Evolutionary conservation across 768 basidiomycete species (phyloP).

Genomic region (Clavulina sp.): DNA sequence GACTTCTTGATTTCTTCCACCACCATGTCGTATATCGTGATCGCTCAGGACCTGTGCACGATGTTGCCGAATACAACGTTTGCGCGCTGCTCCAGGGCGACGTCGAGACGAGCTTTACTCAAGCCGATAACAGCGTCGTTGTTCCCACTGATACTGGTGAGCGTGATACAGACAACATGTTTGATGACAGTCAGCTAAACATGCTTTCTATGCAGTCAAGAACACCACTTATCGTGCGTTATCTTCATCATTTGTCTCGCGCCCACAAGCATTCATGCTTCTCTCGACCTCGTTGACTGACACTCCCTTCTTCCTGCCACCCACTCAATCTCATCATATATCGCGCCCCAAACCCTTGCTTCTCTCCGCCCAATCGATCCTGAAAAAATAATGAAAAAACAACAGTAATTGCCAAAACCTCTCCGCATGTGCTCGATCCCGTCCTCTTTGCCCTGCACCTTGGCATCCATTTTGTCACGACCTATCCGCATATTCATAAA

Average conservation of each 20-base stretch:
- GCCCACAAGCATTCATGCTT: background rate
- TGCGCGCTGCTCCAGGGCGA: slow-evolving; percentile 66
- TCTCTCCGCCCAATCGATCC: background rate
- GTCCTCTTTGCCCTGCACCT: slow-evolving; percentile 81
- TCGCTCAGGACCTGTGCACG: slow-evolving; percentile 24
- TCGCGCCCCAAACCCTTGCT: slow-evolving; percentile 24
- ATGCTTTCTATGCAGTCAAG: slow-evolving; percentile 18
- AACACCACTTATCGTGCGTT: slow-evolving; percentile 22
- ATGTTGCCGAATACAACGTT: slow-evolving; percentile 74
- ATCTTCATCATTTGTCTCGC: background rate
- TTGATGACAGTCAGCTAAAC: background rate
- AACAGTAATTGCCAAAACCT: slow-evolving; percentile 57
- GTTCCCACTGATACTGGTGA: slow-evolving; percentile 85
- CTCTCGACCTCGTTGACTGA: slow-evolving; percentile 37
- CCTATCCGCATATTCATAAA: slow-evolving; percentile 13
- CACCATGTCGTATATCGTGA: slow-evolving; percentile 13
- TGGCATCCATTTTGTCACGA: slow-evolving; percentile 51
- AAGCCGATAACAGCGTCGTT: slow-evolving; percentile 74
- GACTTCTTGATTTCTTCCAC: no score
- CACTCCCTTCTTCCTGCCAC: slow-evolving; percentile 23
- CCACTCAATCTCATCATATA: no score
- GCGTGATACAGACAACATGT: slow-evolving; percentile 15
- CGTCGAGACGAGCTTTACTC: slow-evolving; percentile 64
- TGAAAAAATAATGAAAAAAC: background rate
- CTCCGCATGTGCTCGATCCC: slow-evolving; percentile 67